phyloP scores from a whole-genome alignment of 2,329 filamentous ascomycete species.

The Aspergillus awamori region DNA sequence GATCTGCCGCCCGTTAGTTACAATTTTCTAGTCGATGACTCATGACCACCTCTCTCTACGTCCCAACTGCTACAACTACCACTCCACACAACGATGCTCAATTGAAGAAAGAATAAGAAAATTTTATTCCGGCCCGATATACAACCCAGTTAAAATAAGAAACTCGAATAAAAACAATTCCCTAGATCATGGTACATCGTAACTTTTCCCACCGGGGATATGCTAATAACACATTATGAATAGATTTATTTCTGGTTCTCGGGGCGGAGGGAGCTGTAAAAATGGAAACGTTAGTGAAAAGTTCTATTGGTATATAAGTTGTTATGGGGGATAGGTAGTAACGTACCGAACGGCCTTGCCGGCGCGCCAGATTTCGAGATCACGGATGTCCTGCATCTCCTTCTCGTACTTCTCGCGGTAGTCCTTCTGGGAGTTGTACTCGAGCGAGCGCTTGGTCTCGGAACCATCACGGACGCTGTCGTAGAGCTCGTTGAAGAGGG shows the following conservation, averaged over 20 bases:
- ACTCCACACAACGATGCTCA: neutral
- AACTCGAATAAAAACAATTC: neutral
- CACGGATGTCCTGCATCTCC: conserved; percentile 98
- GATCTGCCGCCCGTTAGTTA: neutral
- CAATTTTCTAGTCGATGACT: neutral
- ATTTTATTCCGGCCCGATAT: conserved; percentile 6
- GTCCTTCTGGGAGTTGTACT: conserved; percentile 94
- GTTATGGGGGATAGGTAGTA: neutral
- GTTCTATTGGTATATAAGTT: no score
- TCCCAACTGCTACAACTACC: neutral
- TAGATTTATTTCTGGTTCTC: conserved; percentile 77
- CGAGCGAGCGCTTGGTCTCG: conserved; percentile 94
- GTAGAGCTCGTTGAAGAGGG: conserved; percentile 97
- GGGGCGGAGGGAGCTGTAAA: conserved; percentile 71
- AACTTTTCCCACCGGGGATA: conserved; percentile 4
- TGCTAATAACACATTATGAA: conserved; percentile 7
- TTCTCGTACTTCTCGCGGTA: conserved; percentile 97
- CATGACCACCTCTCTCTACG: neutral
- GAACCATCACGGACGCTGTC: conserved; percentile 85
- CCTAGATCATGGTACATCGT: conserved; percentile 3
- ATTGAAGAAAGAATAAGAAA: neutral
- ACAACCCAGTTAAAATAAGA: neutral
- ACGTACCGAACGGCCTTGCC: conserved; percentile 91
- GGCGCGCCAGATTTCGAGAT: conserved; percentile 98
- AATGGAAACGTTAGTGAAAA: conserved; percentile 1